These are phyloP conservation scores for Claviceps fusiformis DNA, from an alignment of 2,329 filamentous ascomycete species.

Conservation along the genomic window DNA sequence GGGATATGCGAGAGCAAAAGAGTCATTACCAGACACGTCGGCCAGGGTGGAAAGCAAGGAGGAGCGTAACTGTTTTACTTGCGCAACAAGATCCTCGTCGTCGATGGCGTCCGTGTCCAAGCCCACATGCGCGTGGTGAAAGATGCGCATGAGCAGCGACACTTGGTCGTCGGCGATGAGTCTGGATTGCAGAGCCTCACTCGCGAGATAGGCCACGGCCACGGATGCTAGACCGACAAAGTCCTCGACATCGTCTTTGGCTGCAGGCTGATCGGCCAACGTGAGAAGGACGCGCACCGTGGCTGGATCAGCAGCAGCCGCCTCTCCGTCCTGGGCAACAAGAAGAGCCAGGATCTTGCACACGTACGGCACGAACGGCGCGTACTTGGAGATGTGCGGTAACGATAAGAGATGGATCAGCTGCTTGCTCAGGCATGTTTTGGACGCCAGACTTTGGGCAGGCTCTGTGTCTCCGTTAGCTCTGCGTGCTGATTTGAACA, in stretches of 20 bases:
- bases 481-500: background rate
- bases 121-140: slow-evolving; percentile 32
- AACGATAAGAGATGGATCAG: slow-evolving; percentile 37
- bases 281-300: slow-evolving; percentile 37
- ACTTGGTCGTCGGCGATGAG: slow-evolving; percentile 29
- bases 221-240: slow-evolving; percentile 38
- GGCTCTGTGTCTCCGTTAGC: slow-evolving; percentile 28
- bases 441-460: slow-evolving; percentile 41
- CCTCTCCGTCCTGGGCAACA: slow-evolving; percentile 37
- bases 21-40: slow-evolving; percentile 36
- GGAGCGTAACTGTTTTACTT: slow-evolving; percentile 34
- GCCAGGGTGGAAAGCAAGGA: slow-evolving; percentile 38
- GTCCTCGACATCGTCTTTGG: slow-evolving; percentile 36
- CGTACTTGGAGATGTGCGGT: slow-evolving; percentile 26
- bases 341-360: slow-evolving; percentile 45
- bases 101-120: slow-evolving; percentile 27
- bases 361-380: slow-evolving; percentile 34
- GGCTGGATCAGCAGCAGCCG: slow-evolving; percentile 25
- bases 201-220: slow-evolving; percentile 41
- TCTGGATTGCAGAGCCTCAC: slow-evolving; percentile 34
- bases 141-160: slow-evolving; percentile 31
- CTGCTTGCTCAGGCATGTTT: slow-evolving; percentile 33
- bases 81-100: slow-evolving; percentile 28
- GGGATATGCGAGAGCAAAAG: slow-evolving; percentile 29
- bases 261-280: slow-evolving; percentile 28